A percentile compares a stretch with the other conserved stretches of the same genome.
Conservation (phyloP, 768 basidiomycete genomes). For the Leccinum boreale region DNA sequence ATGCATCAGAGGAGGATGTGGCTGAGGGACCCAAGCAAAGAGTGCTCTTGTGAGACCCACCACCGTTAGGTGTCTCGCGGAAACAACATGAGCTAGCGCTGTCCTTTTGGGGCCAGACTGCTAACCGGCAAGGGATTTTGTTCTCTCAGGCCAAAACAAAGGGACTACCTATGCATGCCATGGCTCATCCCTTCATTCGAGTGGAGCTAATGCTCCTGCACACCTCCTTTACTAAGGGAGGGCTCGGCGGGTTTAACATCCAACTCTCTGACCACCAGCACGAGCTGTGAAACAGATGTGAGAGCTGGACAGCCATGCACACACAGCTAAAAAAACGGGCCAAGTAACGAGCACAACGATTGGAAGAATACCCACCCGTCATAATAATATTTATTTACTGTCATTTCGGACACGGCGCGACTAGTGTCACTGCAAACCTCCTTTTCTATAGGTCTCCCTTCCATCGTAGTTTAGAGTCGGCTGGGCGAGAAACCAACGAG, state of each 20-base stretch:
- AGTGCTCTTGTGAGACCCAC: too few species aligned
- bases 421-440: neutral
- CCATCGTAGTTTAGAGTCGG: neutral
- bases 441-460: neutral
- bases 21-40: too few species aligned
- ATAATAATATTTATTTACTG: conserved; percentile 1
- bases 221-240: too few species aligned
- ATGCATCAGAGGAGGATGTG: too few species aligned
- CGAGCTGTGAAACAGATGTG: neutral
- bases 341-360: conserved; percentile 1
- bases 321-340: conserved; percentile 1
- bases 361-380: neutral
- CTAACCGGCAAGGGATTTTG: too few species aligned
- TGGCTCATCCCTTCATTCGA: neutral
- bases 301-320: neutral
- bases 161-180: too few species aligned
- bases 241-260: neutral
- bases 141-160: too few species aligned
- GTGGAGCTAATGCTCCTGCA: neutral
- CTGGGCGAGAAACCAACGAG: too few species aligned
- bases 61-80: too few species aligned
- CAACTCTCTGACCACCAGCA: neutral
- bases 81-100: too few species aligned
- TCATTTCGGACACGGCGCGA: conserved; percentile 1
- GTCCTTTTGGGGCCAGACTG: too few species aligned